Evolutionary conservation across 192 early-diverging fungal genomes (phyloP).

Genomic region (Coemansia sp.): DNA sequence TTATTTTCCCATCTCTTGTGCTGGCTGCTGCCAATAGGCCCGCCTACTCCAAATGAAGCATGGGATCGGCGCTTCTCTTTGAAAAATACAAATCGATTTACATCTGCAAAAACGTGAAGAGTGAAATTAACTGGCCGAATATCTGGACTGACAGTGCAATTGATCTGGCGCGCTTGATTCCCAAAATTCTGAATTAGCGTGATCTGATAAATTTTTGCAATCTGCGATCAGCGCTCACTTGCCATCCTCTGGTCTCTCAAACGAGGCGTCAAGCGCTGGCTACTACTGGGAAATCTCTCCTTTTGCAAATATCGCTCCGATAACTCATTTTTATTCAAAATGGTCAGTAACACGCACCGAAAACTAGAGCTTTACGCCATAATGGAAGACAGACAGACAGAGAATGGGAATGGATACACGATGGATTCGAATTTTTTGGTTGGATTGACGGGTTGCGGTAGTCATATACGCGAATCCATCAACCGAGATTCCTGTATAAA

Average conservation of each 20-base stretch:
- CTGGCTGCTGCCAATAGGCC: background rate
- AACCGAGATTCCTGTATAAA: background rate
- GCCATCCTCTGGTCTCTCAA: background rate
- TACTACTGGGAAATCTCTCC: constrained; percentile 6
- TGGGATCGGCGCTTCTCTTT: background rate
- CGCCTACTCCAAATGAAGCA: background rate
- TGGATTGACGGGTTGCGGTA: background rate
- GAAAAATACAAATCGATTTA: constrained; percentile 1
- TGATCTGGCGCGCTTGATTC: background rate
- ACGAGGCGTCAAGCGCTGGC: background rate
- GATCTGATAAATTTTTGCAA: background rate
- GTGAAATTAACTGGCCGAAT: background rate
- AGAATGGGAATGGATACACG: background rate
- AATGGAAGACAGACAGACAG: background rate
- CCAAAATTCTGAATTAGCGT: background rate
- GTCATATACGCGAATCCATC: constrained; percentile 2
- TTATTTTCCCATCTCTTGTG: background rate
- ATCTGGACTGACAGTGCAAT: background rate
- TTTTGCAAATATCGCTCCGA: background rate
- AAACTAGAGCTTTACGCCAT: background rate
- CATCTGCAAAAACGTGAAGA: background rate
- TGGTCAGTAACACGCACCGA: constrained; percentile 2
- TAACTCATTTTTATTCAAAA: background rate
- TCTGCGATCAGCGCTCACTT: background rate
- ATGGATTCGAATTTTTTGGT: background rate